Percentiles rank a stretch among this genome's conserved stretches.
Conservation (phyloP, 768 basidiomycete species). For the Boletus huronensis region DNA sequence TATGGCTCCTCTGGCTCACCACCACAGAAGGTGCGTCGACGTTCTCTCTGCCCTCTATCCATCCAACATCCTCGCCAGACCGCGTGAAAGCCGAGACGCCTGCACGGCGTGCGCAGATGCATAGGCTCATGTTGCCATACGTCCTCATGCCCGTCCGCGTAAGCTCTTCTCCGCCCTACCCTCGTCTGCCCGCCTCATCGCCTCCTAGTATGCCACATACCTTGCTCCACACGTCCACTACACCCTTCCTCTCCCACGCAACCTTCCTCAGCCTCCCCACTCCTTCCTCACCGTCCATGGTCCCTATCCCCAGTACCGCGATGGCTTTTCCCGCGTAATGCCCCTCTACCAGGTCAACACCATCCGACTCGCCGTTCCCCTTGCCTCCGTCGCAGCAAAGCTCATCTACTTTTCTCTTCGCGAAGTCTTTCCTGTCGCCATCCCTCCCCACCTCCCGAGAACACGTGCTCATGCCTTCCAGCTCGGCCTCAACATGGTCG, state of each 20-base stretch:
- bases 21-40: conserved; percentile 45
- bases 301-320: conserved; percentile 45
- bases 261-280: conserved; percentile 16
- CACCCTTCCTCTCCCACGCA: conserved; percentile 43
- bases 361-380: conserved; percentile 35
- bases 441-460: conserved; percentile 38
- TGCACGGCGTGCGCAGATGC: conserved; percentile 27
- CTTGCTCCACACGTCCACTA: conserved; percentile 63
- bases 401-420: conserved; percentile 59
- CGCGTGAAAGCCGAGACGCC: conserved; percentile 26
- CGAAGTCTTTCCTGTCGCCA: conserved; percentile 44
- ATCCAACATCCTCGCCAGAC: conserved; percentile 28
- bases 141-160: conserved; percentile 52
- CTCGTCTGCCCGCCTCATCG: conserved; percentile 7
- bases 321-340: conserved; percentile 30
- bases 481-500: conserved; percentile 22
- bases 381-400: conserved; percentile 55
- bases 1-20: conserved; percentile 66
- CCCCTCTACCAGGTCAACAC: conserved; percentile 31
- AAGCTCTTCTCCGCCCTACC: not conserved
- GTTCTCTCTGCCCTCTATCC: not conserved
- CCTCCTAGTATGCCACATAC: conserved; percentile 48
- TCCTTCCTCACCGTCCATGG: conserved; percentile 42
- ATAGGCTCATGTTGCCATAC: conserved; percentile 39
- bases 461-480: conserved; percentile 31